Base-by-base conservation (phyloP, 2,329 filamentous ascomycete species). In the Trichoderma harzianum region DNA sequence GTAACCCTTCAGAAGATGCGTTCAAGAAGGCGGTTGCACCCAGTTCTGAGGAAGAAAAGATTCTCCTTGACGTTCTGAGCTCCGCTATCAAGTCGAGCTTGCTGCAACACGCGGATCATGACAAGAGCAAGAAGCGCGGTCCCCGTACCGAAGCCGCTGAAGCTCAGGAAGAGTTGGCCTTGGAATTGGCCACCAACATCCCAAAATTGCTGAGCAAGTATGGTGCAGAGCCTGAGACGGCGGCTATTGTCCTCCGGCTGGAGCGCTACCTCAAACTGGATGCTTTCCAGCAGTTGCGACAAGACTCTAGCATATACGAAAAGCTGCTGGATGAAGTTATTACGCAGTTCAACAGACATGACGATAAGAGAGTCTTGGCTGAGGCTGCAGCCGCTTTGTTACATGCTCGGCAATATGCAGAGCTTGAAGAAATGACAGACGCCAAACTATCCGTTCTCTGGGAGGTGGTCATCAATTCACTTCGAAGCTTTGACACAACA, bases 281-380 rank as follows among this genome's bases (percentile, higher is more conserved):
- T 53, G 89, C 95, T 26, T 97, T 98, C 78, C 92, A 95, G 78
- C 93, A 97, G 77, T 85, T 98, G 47, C 91, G 95, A 66, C 94
- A 97, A 79, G 94, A 97, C 75, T 90, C 93, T 0, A 91, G 92
- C 2, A 91, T 90, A 2, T 97, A 97, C 78, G 89, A 91, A 7
- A 90, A 91, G 26, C 84, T 98, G 34, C 85, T 99, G 1, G 94
- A 97, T 76, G 95, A 98, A 77, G 94, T 98, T 76, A 94, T 93
- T 80, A 94, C 93, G 72, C 96, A 99, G 77, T 98, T 99, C 82
- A 90, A 92, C 76, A 90, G 94, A n/a, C 96, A 99, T 78, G 93
- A 93, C 57, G 93, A 97, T 77, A 92, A 93, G 76, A 89, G 89
- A 70, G 95, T 98, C 21, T 86, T 99, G 60, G 90, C 90, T 12